These are phyloP conservation scores for Yamadazyma sp. DNA, from an alignment of 1,139 yeast species.

Conservation along the genomic window DNA sequence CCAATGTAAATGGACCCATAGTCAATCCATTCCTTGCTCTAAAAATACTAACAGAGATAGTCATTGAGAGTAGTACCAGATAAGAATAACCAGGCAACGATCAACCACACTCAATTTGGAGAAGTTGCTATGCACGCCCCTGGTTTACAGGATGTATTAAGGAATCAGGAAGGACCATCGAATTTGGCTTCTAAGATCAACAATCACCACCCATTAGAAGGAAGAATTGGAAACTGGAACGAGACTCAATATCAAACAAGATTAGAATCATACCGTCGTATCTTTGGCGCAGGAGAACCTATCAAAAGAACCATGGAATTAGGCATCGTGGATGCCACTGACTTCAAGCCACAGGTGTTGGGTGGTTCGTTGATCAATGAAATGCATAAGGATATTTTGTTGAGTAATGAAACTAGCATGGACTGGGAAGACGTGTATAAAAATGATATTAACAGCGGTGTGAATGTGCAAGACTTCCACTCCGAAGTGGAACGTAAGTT, in stretches of 20 bases:
- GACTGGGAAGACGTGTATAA: slow-evolving; percentile 95
- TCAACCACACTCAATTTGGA: slow-evolving; percentile 51
- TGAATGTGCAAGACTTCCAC: slow-evolving; percentile 55
- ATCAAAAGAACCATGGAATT: slow-evolving; percentile 87
- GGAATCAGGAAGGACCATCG: slow-evolving; percentile 59
- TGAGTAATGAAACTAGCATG: slow-evolving; percentile 69
- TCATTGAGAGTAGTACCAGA: slow-evolving; percentile 54
- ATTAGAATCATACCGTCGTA: slow-evolving; percentile 75
- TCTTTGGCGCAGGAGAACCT: slow-evolving; percentile 93
- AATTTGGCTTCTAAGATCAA: slow-evolving; percentile 68
- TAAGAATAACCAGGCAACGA: slow-evolving; percentile 36
- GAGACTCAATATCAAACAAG: slow-evolving; percentile 67
- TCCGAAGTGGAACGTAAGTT: slow-evolving; percentile 67
- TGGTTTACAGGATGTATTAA: slow-evolving; percentile 58
- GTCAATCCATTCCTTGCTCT: too few relatives aligned
- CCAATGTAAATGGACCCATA: too few relatives aligned
- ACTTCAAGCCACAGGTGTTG: slow-evolving; percentile 63
- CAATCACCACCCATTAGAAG: slow-evolving; percentile 85
- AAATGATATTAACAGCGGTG: slow-evolving; percentile 46
- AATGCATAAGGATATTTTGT: slow-evolving; percentile 76
- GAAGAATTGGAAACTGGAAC: slow-evolving; percentile 78
- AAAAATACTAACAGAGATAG: slow-evolving; percentile 20
- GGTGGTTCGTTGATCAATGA: slow-evolving; percentile 46
- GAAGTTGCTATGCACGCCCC: slow-evolving; percentile 61
- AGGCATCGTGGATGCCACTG: slow-evolving; percentile 69